Percentiles rank a stretch among this genome's conserved stretches.
Evolutionary conservation across 805 yeast genomes (phyloP).

Genomic region (Candida ficus): DNA sequence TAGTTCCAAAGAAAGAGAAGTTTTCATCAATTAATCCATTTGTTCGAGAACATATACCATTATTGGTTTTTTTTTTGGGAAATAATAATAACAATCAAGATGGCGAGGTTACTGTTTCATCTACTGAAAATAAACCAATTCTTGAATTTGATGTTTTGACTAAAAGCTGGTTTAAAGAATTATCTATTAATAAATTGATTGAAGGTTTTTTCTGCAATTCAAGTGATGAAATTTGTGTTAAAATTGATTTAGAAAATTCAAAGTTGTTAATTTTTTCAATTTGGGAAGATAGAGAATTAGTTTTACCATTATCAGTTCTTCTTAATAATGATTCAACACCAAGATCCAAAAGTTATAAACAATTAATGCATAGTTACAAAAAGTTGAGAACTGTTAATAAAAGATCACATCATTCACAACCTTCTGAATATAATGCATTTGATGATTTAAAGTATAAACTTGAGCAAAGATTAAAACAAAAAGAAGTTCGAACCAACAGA

Average conservation of each 20-base stretch:
- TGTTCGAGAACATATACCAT: constrained; percentile 23
- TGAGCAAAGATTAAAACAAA: constrained; percentile 16
- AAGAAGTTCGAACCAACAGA: constrained; percentile 13
- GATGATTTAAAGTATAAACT: constrained; percentile 15
- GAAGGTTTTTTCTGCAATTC: constrained; percentile 41
- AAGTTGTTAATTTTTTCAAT: constrained; percentile 27
- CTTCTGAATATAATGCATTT: constrained; percentile 2
- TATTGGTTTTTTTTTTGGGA: constrained; percentile 34
- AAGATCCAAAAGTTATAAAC: constrained; percentile 18
- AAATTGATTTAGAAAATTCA: constrained; percentile 29
- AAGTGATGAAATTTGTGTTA: constrained; percentile 31
- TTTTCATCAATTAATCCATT: not conserved
- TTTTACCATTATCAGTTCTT: constrained; percentile 11
- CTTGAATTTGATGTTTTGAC: constrained; percentile 37
- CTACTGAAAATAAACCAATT: not conserved
- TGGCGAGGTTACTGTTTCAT: not conserved
- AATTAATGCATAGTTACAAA: not conserved
- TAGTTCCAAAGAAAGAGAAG: constrained; percentile 1
- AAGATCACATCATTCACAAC: too few species aligned
- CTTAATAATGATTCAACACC: constrained; percentile 6
- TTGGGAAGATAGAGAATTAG: constrained; percentile 10
- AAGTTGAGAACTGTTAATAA: constrained; percentile 1
- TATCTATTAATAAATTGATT: constrained; percentile 30
- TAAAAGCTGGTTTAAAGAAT: constrained; percentile 32
- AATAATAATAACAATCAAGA: constrained; percentile 18